phyloP scores from a whole-genome alignment of 192 early-diverging fungal species.

The Backusella tuberculispora region DNA sequence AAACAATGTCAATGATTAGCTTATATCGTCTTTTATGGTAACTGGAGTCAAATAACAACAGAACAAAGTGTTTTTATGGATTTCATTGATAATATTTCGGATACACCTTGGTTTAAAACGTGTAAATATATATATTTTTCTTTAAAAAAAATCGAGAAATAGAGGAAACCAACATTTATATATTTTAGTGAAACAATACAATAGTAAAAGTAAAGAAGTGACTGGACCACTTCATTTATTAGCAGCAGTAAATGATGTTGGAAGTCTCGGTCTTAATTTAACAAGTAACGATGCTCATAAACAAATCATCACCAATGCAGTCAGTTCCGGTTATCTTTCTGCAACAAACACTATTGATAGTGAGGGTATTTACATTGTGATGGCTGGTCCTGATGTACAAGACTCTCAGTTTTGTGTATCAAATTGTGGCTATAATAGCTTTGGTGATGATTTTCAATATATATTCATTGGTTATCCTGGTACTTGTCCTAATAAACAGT shows the following conservation, averaged over 20 bases:
- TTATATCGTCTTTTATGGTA: conserved; percentile 33
- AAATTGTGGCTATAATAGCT: conserved; percentile 34
- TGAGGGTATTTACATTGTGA: conserved; percentile 31
- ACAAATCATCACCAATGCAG: conserved; percentile 30
- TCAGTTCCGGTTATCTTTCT: conserved; percentile 26
- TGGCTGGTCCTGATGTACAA: conserved; percentile 29
- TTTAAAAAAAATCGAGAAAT: too few species aligned
- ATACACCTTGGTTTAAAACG: conserved; percentile 26
- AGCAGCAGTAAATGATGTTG: conserved; percentile 30
- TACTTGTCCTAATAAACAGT: conserved; percentile 20
- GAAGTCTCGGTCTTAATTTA: conserved; percentile 25
- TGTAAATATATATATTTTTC: conserved; percentile 19
- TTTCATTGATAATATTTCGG: conserved; percentile 23
- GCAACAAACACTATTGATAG: conserved; percentile 27
- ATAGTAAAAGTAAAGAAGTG: conserved; percentile 7
- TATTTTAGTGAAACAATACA: conserved; percentile 19
- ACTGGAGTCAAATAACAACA: conserved; percentile 23
- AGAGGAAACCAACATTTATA: not conserved
- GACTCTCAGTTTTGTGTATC: conserved; percentile 34
- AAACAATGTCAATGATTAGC: conserved; percentile 6
- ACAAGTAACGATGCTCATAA: conserved; percentile 21
- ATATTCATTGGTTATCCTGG: conserved; percentile 38
- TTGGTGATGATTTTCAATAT: conserved; percentile 28
- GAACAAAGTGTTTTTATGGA: conserved; percentile 29
- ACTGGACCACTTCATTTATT: conserved; percentile 29